These are phyloP conservation scores for Ettlia oleoabundans DNA, from an alignment of 139 green algal genomes.

Conservation along the genomic window DNA sequence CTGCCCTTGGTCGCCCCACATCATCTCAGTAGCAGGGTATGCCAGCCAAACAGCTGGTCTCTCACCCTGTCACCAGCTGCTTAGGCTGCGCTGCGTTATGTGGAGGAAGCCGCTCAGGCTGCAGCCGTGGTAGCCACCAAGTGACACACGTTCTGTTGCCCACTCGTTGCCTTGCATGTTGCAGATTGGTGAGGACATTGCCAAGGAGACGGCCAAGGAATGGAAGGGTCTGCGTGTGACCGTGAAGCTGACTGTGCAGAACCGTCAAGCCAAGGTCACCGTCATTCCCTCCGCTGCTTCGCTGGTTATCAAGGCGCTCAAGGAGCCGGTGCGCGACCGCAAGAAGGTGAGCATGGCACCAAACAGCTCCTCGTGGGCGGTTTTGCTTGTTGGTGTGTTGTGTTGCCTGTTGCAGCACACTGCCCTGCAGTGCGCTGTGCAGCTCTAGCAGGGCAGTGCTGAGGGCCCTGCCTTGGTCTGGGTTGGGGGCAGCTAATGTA, in stretches of 20 bases:
- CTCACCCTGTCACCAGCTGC: too few species aligned
- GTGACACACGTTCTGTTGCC: background rate
- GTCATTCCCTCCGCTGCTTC: slow-evolving; percentile 96
- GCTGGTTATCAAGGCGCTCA: slow-evolving; percentile 99
- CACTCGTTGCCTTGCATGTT: slow-evolving; percentile 70
- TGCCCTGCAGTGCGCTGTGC: too few species aligned
- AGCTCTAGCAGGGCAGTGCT: too few species aligned
- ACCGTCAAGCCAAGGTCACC: slow-evolving; percentile 97
- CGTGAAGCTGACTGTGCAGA: slow-evolving; percentile 98
- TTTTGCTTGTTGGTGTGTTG: background rate
- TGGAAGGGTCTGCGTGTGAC: slow-evolving; percentile 99
- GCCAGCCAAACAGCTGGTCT: too few species aligned
- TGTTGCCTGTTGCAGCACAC: too few species aligned
- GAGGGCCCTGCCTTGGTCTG: too few species aligned
- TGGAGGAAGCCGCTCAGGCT: too few species aligned
- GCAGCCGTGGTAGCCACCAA: background rate
- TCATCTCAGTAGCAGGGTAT: background rate
- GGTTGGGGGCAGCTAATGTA: too few species aligned
- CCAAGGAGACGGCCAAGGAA: slow-evolving; percentile 99
- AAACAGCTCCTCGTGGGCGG: background rate
- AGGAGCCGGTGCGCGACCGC: slow-evolving; percentile 92
- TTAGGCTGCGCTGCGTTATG: too few species aligned
- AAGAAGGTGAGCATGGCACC: slow-evolving; percentile 85
- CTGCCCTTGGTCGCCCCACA: too few species aligned
- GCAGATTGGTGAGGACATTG: slow-evolving; percentile 99